phyloP scores from a whole-genome alignment of 352 stramenopile genomes.

The Globisporangium ultimum region DNA sequence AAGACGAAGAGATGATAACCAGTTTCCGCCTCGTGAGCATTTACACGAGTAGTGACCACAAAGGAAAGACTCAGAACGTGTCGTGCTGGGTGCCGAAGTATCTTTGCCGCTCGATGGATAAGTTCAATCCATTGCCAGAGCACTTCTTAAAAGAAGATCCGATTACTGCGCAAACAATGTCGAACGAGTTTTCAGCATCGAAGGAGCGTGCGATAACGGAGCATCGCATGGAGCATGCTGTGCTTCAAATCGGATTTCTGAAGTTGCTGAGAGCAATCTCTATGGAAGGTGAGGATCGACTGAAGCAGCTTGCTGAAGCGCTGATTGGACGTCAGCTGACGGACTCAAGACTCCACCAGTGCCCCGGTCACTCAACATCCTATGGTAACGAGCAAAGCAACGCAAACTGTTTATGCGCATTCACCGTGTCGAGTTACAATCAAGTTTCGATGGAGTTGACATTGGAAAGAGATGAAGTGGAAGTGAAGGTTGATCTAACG shows the following conservation, averaged over 20 bases:
- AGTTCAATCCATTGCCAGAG: not conserved
- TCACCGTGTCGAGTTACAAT: conserved; percentile 8
- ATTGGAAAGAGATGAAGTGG: conserved; percentile 1
- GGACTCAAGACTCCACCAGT: not conserved
- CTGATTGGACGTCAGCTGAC: conserved; percentile 12
- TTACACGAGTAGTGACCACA: conserved; percentile 27
- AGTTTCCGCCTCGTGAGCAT: conserved; percentile 66
- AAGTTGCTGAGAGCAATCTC: conserved; percentile 25
- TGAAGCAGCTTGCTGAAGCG: conserved; percentile 9
- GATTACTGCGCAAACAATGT: not conserved
- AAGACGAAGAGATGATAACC: conserved; percentile 24
- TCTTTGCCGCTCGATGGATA: conserved; percentile 54
- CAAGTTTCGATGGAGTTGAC: not conserved
- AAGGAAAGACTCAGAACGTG: conserved; percentile 40
- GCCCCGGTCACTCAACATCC: not conserved
- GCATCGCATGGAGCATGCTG: conserved; percentile 17
- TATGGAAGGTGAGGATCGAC: not conserved
- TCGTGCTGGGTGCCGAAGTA: conserved; percentile 79
- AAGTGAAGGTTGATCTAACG: not conserved
- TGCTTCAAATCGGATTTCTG: conserved; percentile 29
- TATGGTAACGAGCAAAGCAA: not conserved
- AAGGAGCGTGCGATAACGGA: conserved; percentile 25
- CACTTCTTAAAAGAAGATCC: not conserved
- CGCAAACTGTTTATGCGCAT: not conserved
- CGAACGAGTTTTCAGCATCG: conserved; percentile 18